Conservation (phyloP, 352 stramenopile species). For the Blastocystis sp. region DNA sequence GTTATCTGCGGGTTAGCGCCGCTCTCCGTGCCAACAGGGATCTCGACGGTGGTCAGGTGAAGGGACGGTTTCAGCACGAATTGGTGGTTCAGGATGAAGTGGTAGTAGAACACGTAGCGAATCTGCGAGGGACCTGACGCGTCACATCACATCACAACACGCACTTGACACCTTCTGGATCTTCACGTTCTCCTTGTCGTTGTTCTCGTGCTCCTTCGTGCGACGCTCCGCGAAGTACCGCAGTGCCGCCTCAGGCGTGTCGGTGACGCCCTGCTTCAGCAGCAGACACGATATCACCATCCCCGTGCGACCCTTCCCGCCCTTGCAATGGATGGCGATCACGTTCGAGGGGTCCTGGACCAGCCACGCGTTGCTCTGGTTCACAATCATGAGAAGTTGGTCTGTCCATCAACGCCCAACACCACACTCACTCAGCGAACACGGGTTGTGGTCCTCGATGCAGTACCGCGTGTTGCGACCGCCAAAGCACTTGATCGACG, state of each 20-base stretch:
- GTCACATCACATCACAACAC: background rate
- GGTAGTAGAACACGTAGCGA: conserved; percentile 67
- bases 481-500: background rate
- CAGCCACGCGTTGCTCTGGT: conserved; percentile 48
- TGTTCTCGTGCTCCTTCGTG: conserved; percentile 12
- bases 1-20: background rate
- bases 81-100: conserved; percentile 27
- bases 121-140: conserved; percentile 45
- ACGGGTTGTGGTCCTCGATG: conserved; percentile 72
- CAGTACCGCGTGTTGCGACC: conserved; percentile 49
- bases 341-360: conserved; percentile 44
- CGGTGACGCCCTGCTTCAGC: conserved; percentile 40
- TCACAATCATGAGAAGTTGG: conserved; percentile 24
- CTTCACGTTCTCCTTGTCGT: conserved; percentile 22
- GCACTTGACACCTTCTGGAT: conserved; percentile 52
- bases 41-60: conserved; percentile 30
- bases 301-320: conserved; percentile 73
- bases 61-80: background rate
- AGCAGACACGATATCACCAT: conserved; percentile 65
- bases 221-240: conserved; percentile 41
- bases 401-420: background rate
- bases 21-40: background rate
- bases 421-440: background rate
- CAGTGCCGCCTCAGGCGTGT: conserved; percentile 55
- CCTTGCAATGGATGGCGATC: conserved; percentile 66